Conservation (phyloP, 1,139 yeast species). For the Trichomonascaceae sp. region DNA sequence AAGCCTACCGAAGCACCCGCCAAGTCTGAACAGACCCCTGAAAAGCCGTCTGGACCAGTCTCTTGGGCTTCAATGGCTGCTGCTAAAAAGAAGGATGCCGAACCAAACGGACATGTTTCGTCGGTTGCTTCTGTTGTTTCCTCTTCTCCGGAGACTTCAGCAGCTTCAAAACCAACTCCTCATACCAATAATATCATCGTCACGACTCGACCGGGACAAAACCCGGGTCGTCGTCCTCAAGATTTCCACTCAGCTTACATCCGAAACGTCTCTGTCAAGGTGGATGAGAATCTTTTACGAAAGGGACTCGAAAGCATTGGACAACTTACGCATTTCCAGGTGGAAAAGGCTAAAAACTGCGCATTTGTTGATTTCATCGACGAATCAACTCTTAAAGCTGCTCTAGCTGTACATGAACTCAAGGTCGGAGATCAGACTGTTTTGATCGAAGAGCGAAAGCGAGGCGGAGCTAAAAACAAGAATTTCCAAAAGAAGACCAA, state of each 20-base stretch:
- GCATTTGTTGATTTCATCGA: slow-evolving; percentile 37
- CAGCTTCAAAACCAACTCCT: slow-evolving; percentile 6
- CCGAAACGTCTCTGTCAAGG: slow-evolving; percentile 31
- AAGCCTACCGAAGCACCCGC: neutral
- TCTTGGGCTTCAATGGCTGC: slow-evolving; percentile 30
- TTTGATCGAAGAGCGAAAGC: slow-evolving; percentile 30
- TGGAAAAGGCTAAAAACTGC: slow-evolving; percentile 30
- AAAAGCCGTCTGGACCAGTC: slow-evolving; percentile 15
- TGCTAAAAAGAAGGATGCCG: slow-evolving; percentile 19
- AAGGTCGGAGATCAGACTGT: slow-evolving; percentile 28
- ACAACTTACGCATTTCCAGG: slow-evolving; percentile 32
- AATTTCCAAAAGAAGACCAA: slow-evolving; percentile 11
- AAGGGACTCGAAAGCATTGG: slow-evolving; percentile 32
- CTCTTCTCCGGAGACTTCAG: slow-evolving; percentile 11
- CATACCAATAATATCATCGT: slow-evolving; percentile 5
- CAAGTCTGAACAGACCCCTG: slow-evolving; percentile 9
- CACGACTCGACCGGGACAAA: slow-evolving; percentile 8
- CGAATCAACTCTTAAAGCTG: slow-evolving; percentile 29
- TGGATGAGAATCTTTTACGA: slow-evolving; percentile 27
- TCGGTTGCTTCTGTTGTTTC: slow-evolving; percentile 9
- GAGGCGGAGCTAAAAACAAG: slow-evolving; percentile 23
- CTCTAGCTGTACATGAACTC: slow-evolving; percentile 29
- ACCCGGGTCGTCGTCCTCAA: slow-evolving; percentile 12
- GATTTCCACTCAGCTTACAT: slow-evolving; percentile 35
- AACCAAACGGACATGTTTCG: slow-evolving; percentile 9